These are phyloP conservation scores for Volvox africanus DNA, from an alignment of 139 green algal genomes.

Conservation along the genomic window DNA sequence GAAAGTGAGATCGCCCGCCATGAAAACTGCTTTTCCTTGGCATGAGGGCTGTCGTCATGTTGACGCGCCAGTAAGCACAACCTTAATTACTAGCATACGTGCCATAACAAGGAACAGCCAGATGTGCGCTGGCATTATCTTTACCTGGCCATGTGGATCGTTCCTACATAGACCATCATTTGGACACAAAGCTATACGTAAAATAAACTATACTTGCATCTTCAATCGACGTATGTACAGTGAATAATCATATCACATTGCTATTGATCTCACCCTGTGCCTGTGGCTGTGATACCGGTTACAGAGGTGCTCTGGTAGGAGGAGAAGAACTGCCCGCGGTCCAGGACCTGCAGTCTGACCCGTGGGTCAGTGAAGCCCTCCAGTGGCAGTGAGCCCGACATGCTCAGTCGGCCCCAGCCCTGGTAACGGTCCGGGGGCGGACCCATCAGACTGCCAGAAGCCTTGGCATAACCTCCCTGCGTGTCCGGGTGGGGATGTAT, in stretches of 20 bases:
- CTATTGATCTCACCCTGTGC: slow-evolving; percentile 47
- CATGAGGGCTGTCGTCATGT: too few species aligned
- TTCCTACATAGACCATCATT: too few species aligned
- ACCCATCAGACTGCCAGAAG: neutral
- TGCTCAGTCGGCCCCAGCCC: slow-evolving; percentile 40
- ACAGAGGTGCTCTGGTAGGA: neutral
- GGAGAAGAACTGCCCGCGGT: neutral
- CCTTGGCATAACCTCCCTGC: neutral
- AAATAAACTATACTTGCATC: neutral
- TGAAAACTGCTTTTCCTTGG: too few species aligned
- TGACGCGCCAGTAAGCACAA: too few species aligned
- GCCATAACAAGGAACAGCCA: too few species aligned
- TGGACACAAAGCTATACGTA: too few species aligned
- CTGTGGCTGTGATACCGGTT: slow-evolving; percentile 62
- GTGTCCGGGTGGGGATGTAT: too few species aligned
- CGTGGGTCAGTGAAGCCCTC: slow-evolving; percentile 42
- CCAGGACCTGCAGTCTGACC: slow-evolving; percentile 17
- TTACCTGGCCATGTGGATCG: too few species aligned
- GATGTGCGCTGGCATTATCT: too few species aligned
- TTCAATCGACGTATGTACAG: too few species aligned
- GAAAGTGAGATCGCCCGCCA: too few species aligned
- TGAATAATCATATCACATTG: neutral
- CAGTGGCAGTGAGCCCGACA: slow-evolving; percentile 52
- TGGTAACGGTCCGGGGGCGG: slow-evolving; percentile 24
- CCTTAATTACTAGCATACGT: too few species aligned